Conservation (phyloP, 805 yeast genomes). For the Yamadazyma phyllophila region DNA sequence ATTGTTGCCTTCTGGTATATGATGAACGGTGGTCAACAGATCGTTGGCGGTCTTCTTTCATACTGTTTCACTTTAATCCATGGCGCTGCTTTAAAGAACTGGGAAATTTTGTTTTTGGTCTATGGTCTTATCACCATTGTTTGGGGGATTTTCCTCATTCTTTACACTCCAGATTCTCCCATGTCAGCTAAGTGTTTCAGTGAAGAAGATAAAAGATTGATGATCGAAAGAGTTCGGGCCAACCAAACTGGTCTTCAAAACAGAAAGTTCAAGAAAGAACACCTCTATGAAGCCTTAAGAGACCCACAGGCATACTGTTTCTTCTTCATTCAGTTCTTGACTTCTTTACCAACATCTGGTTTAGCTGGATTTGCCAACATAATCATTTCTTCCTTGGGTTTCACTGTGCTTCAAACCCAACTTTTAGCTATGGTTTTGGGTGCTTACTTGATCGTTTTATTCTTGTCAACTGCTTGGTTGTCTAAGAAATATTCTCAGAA, state of each 20-base stretch:
- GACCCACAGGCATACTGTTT: slow-evolving; percentile 51
- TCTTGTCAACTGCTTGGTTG: slow-evolving; percentile 30
- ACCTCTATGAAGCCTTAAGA: slow-evolving; percentile 43
- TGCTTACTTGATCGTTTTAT: slow-evolving; percentile 39
- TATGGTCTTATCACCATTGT: slow-evolving; percentile 52
- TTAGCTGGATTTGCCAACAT: slow-evolving; percentile 53
- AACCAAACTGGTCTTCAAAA: slow-evolving; percentile 55
- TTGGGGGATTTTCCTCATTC: slow-evolving; percentile 46
- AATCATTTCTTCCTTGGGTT: slow-evolving; percentile 51
- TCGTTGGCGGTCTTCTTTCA: slow-evolving; percentile 44
- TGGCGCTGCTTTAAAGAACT: slow-evolving; percentile 40
- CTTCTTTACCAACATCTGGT: slow-evolving; percentile 50
- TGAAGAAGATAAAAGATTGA: slow-evolving; percentile 40
- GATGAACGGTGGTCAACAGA: slow-evolving; percentile 55
- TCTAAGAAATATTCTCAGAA: slow-evolving; percentile 22
- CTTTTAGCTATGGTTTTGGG: slow-evolving; percentile 58
- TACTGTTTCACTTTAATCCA: slow-evolving; percentile 53
- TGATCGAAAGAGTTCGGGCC: slow-evolving; percentile 44
- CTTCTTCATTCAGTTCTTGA: slow-evolving; percentile 42
- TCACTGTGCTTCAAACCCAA: slow-evolving; percentile 42
- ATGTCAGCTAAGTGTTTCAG: slow-evolving; percentile 32
- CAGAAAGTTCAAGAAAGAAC: slow-evolving; percentile 42
- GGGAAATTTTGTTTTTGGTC: slow-evolving; percentile 61
- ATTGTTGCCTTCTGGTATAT: slow-evolving; percentile 57
- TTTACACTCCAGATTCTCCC: slow-evolving; percentile 51